A percentile compares a stretch with the other conserved stretches of the same genome.
Conservation (phyloP, 176 grass and related monocot species). For the Musa schizocarpa region DNA sequence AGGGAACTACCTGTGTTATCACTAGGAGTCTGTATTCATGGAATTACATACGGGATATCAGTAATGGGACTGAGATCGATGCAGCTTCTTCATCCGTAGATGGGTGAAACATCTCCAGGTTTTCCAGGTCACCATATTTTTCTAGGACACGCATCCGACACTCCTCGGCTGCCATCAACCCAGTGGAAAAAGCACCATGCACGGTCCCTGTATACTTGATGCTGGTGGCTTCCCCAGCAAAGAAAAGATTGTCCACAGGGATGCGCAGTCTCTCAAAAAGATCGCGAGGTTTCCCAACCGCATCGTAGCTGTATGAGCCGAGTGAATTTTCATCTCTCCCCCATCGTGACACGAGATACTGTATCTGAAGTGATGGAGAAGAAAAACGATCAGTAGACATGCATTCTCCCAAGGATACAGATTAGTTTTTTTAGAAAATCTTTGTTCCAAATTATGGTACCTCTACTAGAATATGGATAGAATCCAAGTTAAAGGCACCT, state of each 20-base stretch:
- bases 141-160: conserved; percentile 82
- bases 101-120: conserved; percentile 63
- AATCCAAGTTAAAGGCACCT: too few relatives aligned
- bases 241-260: conserved; percentile 94
- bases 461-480: too few relatives aligned
- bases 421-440: neutral
- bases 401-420: neutral
- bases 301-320: conserved; percentile 92
- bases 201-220: conserved; percentile 85
- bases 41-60: conserved; percentile 77
- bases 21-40: neutral
- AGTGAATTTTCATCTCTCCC: conserved; percentile 77
- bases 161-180: conserved; percentile 81
- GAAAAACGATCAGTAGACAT: neutral
- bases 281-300: conserved; percentile 54
- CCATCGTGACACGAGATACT: conserved; percentile 88
- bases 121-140: conserved; percentile 62
- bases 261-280: conserved; percentile 79
- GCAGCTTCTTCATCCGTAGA: conserved; percentile 55
- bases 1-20: conserved; percentile 14
- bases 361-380: conserved; percentile 37
- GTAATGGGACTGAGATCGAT: conserved; percentile 62
- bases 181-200: conserved; percentile 86
- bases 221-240: conserved; percentile 88
- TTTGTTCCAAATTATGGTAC: too few relatives aligned